Evolutionary conservation across 2,329 filamentous ascomycete species (phyloP).

Genomic region (Microcyclosporella mali): DNA sequence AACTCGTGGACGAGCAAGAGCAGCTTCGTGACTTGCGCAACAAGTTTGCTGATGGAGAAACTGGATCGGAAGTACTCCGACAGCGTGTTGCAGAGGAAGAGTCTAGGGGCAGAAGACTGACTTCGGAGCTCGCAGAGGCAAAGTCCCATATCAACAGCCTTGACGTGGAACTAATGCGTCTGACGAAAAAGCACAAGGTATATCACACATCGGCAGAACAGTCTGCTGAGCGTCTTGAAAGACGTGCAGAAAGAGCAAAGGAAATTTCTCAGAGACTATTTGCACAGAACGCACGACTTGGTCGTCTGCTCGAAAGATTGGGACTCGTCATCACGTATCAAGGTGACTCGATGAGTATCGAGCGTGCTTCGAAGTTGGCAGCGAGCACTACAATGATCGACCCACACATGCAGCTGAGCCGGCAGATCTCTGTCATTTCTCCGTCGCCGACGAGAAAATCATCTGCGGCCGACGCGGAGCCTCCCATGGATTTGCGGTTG

Average conservation of each 20-base stretch:
- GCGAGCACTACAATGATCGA: constrained; percentile 43
- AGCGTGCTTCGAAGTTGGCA: constrained; percentile 57
- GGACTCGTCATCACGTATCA: constrained; percentile 76
- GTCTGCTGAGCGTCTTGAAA: constrained; percentile 56
- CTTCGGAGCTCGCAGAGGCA: constrained; percentile 65
- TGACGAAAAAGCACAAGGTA: constrained; percentile 58
- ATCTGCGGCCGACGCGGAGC: constrained; percentile 37
- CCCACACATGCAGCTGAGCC: constrained; percentile 38
- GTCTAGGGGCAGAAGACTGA: constrained; percentile 58
- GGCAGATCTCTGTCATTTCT: constrained; percentile 51
- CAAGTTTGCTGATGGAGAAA: constrained; percentile 75
- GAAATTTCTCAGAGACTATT: constrained; percentile 80
- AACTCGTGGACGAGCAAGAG: constrained; percentile 59
- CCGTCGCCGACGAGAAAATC: constrained; percentile 51
- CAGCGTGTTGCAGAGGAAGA: constrained; percentile 72
- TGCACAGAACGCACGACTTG: constrained; percentile 76
- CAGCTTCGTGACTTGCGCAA: constrained; percentile 63
- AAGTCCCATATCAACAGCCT: constrained; percentile 69
- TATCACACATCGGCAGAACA: constrained; percentile 44
- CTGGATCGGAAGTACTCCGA: constrained; percentile 70
- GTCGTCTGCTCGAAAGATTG: constrained; percentile 74
- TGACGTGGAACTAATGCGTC: constrained; percentile 66
- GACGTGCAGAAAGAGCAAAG: constrained; percentile 66
- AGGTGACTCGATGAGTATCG: constrained; percentile 63
- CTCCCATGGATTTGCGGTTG: constrained; percentile 56